Base-by-base conservation (phyloP, 768 basidiomycete genomes). In the Lactarius vividus region DNA sequence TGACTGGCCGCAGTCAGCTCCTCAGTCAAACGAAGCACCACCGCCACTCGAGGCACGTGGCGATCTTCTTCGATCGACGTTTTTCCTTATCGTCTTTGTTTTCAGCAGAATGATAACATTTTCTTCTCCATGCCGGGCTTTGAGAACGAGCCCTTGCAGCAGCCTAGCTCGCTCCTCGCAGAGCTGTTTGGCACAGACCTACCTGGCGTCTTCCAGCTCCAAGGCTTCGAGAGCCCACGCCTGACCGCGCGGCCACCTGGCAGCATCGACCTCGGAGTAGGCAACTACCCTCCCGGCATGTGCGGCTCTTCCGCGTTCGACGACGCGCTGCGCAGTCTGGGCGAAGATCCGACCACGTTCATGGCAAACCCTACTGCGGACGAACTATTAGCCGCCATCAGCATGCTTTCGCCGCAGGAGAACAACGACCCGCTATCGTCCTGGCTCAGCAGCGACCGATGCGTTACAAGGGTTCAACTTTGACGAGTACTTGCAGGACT, bases 401-500 rank as follows among this genome's bases (percentile, higher is more conserved):
- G 37, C 15, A 46, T 42, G 49, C 57, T 67, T 1, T 13, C 18
- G 33, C 49, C 33, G 31, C 52, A 55, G n/a, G 46, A 26, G 35
- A 28, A n/a, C 7, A 8, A 18, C 6, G 55, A 42, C 16, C 52
- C 42, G 5, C 26, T 26, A 18, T 33, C 56, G 7, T 16, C 57
- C 8, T n/a, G 31, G 40, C 53, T 23, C 56, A 26, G 29, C 2
- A 6, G 23, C 52, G 3, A 39, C 28, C 1, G 65, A 66, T 23
- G 18, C 44, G n/a, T 2, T 26, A n/a, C n/a, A 23, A n/a, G 16
- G 7, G 8, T 66, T 66, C 61, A 62, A 66, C 29, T 37, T 62
- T n/a, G 65, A 66, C 8, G 65, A 66, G 10, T 62, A 62, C 26
- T 40, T 66, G 8, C 40, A 44, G 33, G 65, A 66, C n/a, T 46